These are phyloP conservation scores for Sergeia podlipaevii DNA, from an alignment of 208 protist genomes.

Conservation along the genomic window DNA sequence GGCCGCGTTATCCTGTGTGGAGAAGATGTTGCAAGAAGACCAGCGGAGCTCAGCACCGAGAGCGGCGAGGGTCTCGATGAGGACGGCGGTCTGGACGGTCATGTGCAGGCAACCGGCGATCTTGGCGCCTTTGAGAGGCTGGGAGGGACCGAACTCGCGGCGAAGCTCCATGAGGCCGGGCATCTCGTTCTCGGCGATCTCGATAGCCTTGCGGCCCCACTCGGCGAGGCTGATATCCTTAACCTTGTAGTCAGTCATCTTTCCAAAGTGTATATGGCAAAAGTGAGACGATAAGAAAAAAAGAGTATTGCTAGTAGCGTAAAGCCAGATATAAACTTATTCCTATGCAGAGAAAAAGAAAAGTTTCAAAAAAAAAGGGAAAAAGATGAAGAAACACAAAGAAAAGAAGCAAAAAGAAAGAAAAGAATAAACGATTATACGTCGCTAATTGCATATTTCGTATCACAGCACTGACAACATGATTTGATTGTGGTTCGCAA, in stretches of 20 bases:
- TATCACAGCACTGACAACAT: too few species aligned
- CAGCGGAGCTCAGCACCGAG: conserved; percentile 98
- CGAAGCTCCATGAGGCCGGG: conserved; percentile 98
- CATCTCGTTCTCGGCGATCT: conserved; percentile 99
- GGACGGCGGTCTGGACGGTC: conserved; percentile 99
- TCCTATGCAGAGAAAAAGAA: conserved; percentile 3
- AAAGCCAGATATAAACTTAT: not conserved
- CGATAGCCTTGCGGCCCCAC: conserved; percentile 97
- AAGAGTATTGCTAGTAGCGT: not conserved
- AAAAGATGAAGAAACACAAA: conserved; percentile 3
- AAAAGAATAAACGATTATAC: conserved; percentile 10
- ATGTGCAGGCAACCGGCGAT: conserved; percentile 99
- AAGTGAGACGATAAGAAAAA: too few species aligned
- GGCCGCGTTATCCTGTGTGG: conserved; percentile 94
- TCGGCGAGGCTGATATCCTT: conserved; percentile 96
- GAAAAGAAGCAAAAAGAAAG: conserved; percentile 17
- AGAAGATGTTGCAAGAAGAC: conserved; percentile 99
- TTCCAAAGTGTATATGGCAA: not conserved
- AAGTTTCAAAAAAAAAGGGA: conserved; percentile 6
- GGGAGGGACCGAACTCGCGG: conserved; percentile 76
- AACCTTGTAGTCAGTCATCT: conserved; percentile 95
- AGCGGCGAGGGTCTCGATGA: conserved; percentile 99
- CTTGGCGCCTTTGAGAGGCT: conserved; percentile 96
- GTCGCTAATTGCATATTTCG: too few species aligned
- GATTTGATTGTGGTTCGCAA: too few species aligned